Conservation (phyloP, 305 asterid genomes). For the Fraxinus dipetala region DNA sequence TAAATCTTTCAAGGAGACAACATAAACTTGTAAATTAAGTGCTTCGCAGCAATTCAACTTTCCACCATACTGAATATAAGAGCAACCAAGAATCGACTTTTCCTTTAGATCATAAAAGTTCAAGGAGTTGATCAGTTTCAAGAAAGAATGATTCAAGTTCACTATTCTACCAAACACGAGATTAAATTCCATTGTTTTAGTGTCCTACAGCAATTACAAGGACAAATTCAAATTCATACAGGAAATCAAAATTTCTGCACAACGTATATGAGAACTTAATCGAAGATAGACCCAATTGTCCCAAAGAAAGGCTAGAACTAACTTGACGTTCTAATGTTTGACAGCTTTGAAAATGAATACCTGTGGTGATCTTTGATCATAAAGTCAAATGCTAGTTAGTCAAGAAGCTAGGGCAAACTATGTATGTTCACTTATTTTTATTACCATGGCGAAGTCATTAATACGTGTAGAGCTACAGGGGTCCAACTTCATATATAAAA, state of each 20-base stretch:
- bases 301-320: not conserved
- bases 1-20: slow-evolving; percentile 2
- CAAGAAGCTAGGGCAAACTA: not conserved
- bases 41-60: not conserved
- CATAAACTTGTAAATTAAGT: not conserved
- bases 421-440: not conserved
- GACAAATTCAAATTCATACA: not conserved
- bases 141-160: not conserved
- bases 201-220: not conserved
- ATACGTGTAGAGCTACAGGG: not conserved
- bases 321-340: not conserved
- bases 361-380: not conserved
- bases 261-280: not conserved
- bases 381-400: not conserved
- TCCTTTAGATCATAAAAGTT: not conserved
- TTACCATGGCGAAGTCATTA: not conserved
- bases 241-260: not conserved
- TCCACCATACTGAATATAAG: not conserved
- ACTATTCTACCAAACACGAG: not conserved
- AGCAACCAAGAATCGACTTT: not conserved
- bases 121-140: not conserved
- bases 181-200: not conserved
- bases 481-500: not conserved
- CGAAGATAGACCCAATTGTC: not conserved
- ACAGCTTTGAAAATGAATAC: not conserved